A percentile compares a stretch with the other conserved stretches of the same genome.
phyloP scores from a whole-genome alignment of 140 eudicot species.

The Bidens hawaiensis region DNA sequence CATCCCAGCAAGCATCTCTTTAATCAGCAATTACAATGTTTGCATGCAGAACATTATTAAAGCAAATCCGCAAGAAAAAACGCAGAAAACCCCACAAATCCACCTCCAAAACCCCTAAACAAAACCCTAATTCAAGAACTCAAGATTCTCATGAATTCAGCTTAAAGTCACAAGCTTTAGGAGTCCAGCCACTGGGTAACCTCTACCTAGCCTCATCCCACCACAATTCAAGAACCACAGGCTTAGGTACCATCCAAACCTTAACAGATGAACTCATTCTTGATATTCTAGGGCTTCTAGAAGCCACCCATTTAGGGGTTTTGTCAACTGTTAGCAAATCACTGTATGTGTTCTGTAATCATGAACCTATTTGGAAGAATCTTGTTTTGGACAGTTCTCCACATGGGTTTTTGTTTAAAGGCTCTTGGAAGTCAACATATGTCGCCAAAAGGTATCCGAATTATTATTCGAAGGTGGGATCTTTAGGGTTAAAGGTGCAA shows the following conservation, averaged over 20 bases:
- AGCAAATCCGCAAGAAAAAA: constrained; percentile 26
- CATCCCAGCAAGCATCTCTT: background rate
- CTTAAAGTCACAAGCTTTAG: constrained; percentile 59
- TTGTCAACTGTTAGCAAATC: constrained; percentile 84
- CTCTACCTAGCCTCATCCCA: constrained; percentile 49
- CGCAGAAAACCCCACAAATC: constrained; percentile 22
- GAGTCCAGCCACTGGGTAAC: constrained; percentile 92
- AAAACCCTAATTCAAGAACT: constrained; percentile 2
- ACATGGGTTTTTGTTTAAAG: constrained; percentile 62
- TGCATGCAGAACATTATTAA: constrained; percentile 32
- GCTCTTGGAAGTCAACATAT: constrained; percentile 76
- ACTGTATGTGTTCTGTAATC: constrained; percentile 71
- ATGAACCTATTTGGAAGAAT: constrained; percentile 96
- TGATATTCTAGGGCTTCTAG: constrained; percentile 70
- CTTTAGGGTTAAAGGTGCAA: constrained; percentile 50
- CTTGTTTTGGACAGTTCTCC: constrained; percentile 64
- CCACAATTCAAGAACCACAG: constrained; percentile 79
- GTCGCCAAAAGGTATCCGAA: constrained; percentile 32
- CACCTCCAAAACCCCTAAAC: constrained; percentile 6
- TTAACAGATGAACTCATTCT: constrained; percentile 89
- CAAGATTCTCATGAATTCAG: constrained; percentile 50
- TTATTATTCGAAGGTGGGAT: constrained; percentile 30
- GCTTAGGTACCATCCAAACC: constrained; percentile 75
- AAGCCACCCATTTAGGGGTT: constrained; percentile 64
- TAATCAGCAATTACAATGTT: constrained; percentile 29